Conservation (phyloP, 306 rosid species). For the Sicyos edulis region DNA sequence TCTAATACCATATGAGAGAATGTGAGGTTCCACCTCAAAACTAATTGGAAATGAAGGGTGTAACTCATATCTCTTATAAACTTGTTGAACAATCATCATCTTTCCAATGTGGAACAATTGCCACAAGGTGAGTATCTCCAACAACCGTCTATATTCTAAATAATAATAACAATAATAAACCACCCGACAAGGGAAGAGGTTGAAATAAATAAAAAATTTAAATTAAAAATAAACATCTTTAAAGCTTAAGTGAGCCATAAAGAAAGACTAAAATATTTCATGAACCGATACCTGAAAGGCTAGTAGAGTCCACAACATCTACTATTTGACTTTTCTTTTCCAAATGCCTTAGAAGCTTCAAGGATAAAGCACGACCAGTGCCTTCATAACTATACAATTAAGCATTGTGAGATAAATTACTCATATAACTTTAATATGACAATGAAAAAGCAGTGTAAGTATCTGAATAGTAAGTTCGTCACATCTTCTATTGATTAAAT, state of each 20-base stretch:
- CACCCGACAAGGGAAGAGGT: not conserved
- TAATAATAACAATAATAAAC: no score
- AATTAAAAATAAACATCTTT: not conserved
- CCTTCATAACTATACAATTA: conserved; percentile 70
- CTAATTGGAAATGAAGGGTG: no score
- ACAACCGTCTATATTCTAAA: not conserved
- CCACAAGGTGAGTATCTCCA: no score
- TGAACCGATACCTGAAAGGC: not conserved
- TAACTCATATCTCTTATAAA: no score
- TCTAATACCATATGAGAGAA: no score
- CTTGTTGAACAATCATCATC: no score
- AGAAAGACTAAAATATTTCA: not conserved
- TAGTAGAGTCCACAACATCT: not conserved
- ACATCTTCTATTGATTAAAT: not conserved
- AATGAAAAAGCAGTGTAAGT: no score
- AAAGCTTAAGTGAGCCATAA: not conserved
- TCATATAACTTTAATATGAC: no score
- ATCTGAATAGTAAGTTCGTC: no score
- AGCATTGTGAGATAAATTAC: not conserved
- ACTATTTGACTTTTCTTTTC: conserved; percentile 54
- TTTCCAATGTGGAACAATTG: no score
- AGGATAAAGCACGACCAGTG: conserved; percentile 83
- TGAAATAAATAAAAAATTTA: not conserved
- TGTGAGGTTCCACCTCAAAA: no score
- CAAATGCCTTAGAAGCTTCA: conserved; percentile 79